Conservation (phyloP, 495 filamentous ascomycete genomes). For the Aspergillus leporis region DNA sequence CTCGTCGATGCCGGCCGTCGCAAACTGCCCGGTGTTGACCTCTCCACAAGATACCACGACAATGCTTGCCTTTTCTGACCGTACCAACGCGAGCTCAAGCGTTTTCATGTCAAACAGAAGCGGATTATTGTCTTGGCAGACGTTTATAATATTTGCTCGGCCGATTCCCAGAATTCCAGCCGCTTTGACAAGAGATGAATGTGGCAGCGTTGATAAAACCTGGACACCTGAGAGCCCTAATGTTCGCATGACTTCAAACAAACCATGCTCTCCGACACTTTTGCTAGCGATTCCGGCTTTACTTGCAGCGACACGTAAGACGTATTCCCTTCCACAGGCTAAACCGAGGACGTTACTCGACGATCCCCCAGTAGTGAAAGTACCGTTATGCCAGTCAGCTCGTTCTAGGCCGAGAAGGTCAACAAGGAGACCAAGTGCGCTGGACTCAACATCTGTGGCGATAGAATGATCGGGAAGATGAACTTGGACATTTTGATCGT, state of each 20-base stretch:
- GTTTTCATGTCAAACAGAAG: slow-evolving; percentile 67
- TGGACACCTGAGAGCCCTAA: slow-evolving; percentile 67
- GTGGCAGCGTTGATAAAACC: slow-evolving; percentile 76
- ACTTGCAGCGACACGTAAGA: slow-evolving; percentile 49
- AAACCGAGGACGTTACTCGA: slow-evolving; percentile 81
- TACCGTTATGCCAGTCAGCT: slow-evolving; percentile 49
- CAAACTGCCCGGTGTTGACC: slow-evolving; percentile 88
- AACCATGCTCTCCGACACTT: slow-evolving; percentile 67
- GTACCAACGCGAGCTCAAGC: slow-evolving; percentile 54
- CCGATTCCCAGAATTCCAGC: slow-evolving; percentile 81
- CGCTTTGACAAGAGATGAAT: slow-evolving; percentile 81
- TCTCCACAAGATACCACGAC: slow-evolving; percentile 80
- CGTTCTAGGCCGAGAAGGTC: slow-evolving; percentile 66
- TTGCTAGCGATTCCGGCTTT: slow-evolving; percentile 33
- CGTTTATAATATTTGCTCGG: slow-evolving; percentile 60
- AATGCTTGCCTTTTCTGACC: slow-evolving; percentile 61
- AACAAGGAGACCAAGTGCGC: slow-evolving; percentile 66
- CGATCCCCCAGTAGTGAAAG: slow-evolving; percentile 89
- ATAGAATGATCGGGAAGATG: slow-evolving; percentile 76
- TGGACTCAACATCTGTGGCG: slow-evolving; percentile 72
- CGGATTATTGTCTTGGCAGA: slow-evolving; percentile 53
- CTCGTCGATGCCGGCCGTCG: slow-evolving; percentile 57
- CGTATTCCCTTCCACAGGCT: slow-evolving; percentile 71
- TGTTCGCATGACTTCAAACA: slow-evolving; percentile 63
- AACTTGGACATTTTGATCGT: slow-evolving; percentile 85